Base-by-base conservation (phyloP, 1,284 basidiomycete species). In the Cerrena zonata region DNA sequence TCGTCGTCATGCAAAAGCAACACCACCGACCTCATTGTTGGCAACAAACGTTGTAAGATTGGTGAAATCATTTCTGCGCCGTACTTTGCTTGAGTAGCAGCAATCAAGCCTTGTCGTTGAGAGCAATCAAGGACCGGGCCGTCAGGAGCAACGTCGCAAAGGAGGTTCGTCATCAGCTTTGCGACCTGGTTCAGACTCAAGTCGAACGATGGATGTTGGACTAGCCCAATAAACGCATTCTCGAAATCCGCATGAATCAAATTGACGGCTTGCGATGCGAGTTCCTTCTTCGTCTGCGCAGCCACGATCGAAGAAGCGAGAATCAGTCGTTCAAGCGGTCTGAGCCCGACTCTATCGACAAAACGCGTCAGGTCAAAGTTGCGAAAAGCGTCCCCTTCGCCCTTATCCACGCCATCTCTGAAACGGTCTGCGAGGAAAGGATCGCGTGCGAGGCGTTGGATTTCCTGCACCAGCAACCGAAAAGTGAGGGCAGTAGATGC, bases 351-450 rank as follows among this genome's bases (percentile, higher is more conserved):
- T 52, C 87, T 80, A 71, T 91, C 86, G 52, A 79, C 76, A 62
- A 91, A 91, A 69, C 86, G 79, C 55, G 78, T 69, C 49, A 92
- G 74, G 75, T 91, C 88, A 61, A 90, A 90, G 60, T 85, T 76
- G 55, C 85, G 80, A 66, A 90, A 89, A 47, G 81, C 69, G 59
- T 91, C 87, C 45, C 84, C 84, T 62, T 90, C 88, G 47, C 85
- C 89, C 61, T 84, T 86, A 76, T 91, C 86, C 52, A 93, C 79
- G 47, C 86, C 89, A 68, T 92, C 89, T 55, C 87, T 79, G 68
- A 92, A 92, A 56, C 89, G 80, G 70, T 90, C 87, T 52, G 90
- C 86, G 41, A 91, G 78, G 65, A 84, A 84, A 54, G 91, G 91
- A 74, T 93, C 91, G 56, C 88, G 86, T 59, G 88, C 84, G 46